phyloP scores from a whole-genome alignment of 306 rosid species.

The Albizia julibrissin region DNA sequence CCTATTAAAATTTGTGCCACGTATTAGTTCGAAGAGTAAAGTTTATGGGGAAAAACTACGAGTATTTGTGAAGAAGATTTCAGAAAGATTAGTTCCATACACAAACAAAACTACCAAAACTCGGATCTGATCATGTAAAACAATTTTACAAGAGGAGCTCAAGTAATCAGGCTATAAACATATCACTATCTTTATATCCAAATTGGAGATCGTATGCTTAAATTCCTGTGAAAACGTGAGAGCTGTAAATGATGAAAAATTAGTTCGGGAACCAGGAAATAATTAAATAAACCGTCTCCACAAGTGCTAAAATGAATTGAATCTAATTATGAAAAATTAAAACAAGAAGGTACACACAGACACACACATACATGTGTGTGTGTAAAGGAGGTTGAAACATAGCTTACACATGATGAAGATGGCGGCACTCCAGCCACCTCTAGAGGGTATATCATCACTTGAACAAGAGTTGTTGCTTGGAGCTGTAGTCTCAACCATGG shows the following conservation, averaged over 20 bases:
- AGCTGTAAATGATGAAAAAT: neutral
- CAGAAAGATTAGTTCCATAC: too few relatives aligned
- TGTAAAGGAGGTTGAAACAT: neutral
- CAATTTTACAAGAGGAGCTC: too few relatives aligned
- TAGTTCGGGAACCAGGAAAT: neutral
- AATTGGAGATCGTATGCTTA: too few relatives aligned
- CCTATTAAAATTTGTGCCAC: neutral
- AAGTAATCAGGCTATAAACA: too few relatives aligned
- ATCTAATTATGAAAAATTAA: neutral
- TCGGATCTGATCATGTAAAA: too few relatives aligned
- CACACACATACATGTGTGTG: too few relatives aligned
- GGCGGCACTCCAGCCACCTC: constrained; percentile 66
- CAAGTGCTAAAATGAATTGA: neutral
- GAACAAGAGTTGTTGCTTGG: neutral
- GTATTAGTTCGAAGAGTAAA: too few relatives aligned
- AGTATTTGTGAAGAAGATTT: too few relatives aligned
- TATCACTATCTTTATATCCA: too few relatives aligned
- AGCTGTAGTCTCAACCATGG: neutral
- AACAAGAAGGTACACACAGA: too few relatives aligned
- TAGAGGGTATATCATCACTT: neutral
- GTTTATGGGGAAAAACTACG: neutral
- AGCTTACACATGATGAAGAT: constrained; percentile 54
- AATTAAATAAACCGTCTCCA: neutral
- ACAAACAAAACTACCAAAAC: too few relatives aligned
- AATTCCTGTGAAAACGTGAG: neutral